Evolutionary conservation across 495 filamentous ascomycete species (phyloP).

Genomic region (Chaetomium tenue): DNA sequence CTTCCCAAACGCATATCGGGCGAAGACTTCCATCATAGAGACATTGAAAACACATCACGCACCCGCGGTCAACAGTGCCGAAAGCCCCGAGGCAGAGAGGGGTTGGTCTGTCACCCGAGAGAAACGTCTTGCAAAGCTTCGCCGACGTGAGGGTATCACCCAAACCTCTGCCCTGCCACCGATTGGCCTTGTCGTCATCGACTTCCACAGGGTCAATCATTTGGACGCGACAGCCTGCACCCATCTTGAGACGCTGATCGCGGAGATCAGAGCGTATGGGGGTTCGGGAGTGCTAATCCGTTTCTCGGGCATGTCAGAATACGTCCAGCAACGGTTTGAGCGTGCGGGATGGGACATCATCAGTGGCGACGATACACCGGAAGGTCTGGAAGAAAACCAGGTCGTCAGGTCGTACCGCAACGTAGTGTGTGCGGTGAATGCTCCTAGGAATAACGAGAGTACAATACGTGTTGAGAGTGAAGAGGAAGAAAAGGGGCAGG

Average conservation of each 20-base stretch:
- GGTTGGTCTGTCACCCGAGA: slow-evolving; percentile 49
- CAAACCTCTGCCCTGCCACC: slow-evolving; percentile 19
- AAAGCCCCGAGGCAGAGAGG: slow-evolving; percentile 30
- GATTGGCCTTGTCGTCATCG: slow-evolving; percentile 27
- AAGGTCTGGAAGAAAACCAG: neutral
- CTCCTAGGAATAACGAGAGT: neutral
- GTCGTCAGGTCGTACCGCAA: neutral
- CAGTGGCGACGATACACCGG: neutral
- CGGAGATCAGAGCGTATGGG: slow-evolving; percentile 28
- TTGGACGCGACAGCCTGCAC: slow-evolving; percentile 27
- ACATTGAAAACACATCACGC: slow-evolving; percentile 43
- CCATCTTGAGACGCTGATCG: slow-evolving; percentile 24
- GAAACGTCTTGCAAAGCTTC: slow-evolving; percentile 27
- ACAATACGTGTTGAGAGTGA: neutral
- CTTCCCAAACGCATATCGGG: slow-evolving; percentile 51
- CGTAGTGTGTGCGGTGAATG: neutral
- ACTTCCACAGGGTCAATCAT: slow-evolving; percentile 30
- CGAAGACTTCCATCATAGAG: slow-evolving; percentile 43
- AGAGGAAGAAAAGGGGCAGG: neutral
- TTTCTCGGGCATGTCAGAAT: slow-evolving; percentile 26
- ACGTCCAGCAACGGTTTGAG: slow-evolving; percentile 28
- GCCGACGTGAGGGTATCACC: slow-evolving; percentile 23
- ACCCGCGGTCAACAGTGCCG: slow-evolving; percentile 28
- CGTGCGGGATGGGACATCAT: slow-evolving; percentile 25
- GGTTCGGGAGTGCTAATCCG: slow-evolving; percentile 23